Base-by-base conservation (phyloP, 305 asterid species). In the Lippia alba region DNA sequence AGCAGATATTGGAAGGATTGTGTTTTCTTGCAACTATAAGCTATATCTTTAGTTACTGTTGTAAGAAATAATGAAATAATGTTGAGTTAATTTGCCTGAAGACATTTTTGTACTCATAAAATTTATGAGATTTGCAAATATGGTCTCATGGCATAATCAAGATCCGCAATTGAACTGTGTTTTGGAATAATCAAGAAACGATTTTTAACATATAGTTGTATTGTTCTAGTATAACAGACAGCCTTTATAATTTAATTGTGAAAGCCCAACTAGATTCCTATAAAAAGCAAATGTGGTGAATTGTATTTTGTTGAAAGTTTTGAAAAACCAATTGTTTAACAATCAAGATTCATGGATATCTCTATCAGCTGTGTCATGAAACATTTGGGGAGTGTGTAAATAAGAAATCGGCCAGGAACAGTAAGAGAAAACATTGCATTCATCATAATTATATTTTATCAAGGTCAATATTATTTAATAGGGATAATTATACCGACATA, bases 91-190 rank as follows among this genome's bases (percentile, higher is more conserved):
- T 49, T 12, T 6, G 36, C 15, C 19, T 20, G 4, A 34, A 12
- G 30, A 12, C 60, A 49, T 49, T 39, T 12, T 53, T 1, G 2
- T 32, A 49, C 5, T 32, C 18, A 20, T 20, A 55, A 53, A 55
- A 1, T 55, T 34, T 10, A 55, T 20, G 36, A 10, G 60, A 9
- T 24, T 55, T 20, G 20, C 20, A 33, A 33, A 40, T 59, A 36
- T 18, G 40, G 6, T 20, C 67, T 12, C 24, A 44, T 40, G 59
- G 12, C 58, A 48, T 56, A 45, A n/a, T 57, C 57, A 64, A 32
- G 53, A 41, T 64, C 51, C 48, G 41, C 58, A 67, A 66, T 70
- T 49, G 49, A 48, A 2, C 57, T 54, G 30, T 51, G 67, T 18
- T 4, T 24, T 3, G 2, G 30, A 24, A 1, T 14, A 48, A 46